These are phyloP conservation scores for Juncus effusus DNA, from an alignment of 176 grass and related monocot genomes.

Conservation along the genomic window DNA sequence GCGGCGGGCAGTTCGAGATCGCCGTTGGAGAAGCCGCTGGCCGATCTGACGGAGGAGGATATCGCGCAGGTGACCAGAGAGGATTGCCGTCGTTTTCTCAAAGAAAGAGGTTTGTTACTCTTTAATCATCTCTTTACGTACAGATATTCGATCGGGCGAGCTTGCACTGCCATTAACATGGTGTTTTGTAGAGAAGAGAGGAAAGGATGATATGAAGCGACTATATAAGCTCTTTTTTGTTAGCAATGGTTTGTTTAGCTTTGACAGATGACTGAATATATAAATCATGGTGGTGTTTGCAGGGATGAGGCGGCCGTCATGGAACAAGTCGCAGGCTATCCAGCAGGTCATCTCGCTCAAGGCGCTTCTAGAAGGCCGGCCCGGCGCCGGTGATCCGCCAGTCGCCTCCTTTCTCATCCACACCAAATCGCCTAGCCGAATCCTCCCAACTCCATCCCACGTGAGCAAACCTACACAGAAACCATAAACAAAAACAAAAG, in stretches of 20 bases:
- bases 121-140: not conserved
- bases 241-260: not conserved
- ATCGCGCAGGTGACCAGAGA: slow-evolving; percentile 50
- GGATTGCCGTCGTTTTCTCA: slow-evolving; percentile 50
- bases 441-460: slow-evolving; percentile 13
- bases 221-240: not conserved
- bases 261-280: not conserved
- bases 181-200: too few relatives aligned
- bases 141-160: not conserved
- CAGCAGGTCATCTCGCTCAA: slow-evolving; percentile 55
- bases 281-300: not conserved
- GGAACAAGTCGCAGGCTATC: slow-evolving; percentile 58
- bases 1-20: not conserved
- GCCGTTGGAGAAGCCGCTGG: slow-evolving; percentile 37
- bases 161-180: too few relatives aligned
- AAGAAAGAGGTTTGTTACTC: slow-evolving; percentile 35
- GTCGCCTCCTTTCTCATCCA: slow-evolving; percentile 13
- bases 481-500: too few relatives aligned
- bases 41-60: slow-evolving; percentile 43
- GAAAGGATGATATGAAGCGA: not conserved
- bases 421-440: slow-evolving; percentile 3
- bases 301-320: slow-evolving; percentile 52
- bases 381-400: slow-evolving; percentile 20
- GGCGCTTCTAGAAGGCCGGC: slow-evolving; percentile 38
- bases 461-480: slow-evolving; percentile 6